Conservation (phyloP, 352 stramenopile genomes). For the Globisporangium canariense region DNA sequence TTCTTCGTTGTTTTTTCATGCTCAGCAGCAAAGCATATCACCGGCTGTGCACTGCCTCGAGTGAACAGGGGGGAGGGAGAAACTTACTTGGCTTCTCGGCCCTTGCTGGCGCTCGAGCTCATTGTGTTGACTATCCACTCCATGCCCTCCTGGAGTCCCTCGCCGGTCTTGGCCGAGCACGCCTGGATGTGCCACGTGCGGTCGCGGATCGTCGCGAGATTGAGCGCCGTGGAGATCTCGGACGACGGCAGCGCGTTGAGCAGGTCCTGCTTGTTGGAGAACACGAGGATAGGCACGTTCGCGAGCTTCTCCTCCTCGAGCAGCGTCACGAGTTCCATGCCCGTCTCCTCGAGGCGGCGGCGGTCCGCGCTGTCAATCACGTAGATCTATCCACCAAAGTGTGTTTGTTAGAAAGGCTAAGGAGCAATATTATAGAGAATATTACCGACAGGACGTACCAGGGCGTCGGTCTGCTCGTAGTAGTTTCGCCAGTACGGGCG, state of each 20-base stretch:
- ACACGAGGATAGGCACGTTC: conserved; percentile 92
- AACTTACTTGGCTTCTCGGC: conserved; percentile 67
- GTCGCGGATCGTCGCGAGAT: conserved; percentile 87
- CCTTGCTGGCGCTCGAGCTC: conserved; percentile 37
- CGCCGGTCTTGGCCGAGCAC: conserved; percentile 87
- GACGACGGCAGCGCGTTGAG: conserved; percentile 88
- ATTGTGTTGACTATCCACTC: conserved; percentile 87
- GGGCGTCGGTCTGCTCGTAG: conserved; percentile 96
- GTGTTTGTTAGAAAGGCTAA: neutral
- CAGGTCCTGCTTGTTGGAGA: conserved; percentile 97
- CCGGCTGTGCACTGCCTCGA: neutral
- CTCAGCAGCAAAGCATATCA: neutral
- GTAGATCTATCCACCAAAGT: conserved; percentile 71
- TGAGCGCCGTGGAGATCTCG: conserved; percentile 90
- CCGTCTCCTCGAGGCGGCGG: conserved; percentile 91
- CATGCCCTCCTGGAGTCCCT: conserved; percentile 88
- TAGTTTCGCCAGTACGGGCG: conserved; percentile 99
- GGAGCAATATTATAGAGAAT: neutral
- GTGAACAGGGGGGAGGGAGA: too few relatives aligned
- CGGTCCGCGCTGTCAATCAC: conserved; percentile 94
- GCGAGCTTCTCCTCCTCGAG: conserved; percentile 94
- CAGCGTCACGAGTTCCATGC: conserved; percentile 90
- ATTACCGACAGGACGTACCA: conserved; percentile 35
- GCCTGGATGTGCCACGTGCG: conserved; percentile 90
- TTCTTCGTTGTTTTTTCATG: neutral